Conservation (phyloP, 2,329 filamentous ascomycete genomes). For the Dactylellina leptospora region DNA sequence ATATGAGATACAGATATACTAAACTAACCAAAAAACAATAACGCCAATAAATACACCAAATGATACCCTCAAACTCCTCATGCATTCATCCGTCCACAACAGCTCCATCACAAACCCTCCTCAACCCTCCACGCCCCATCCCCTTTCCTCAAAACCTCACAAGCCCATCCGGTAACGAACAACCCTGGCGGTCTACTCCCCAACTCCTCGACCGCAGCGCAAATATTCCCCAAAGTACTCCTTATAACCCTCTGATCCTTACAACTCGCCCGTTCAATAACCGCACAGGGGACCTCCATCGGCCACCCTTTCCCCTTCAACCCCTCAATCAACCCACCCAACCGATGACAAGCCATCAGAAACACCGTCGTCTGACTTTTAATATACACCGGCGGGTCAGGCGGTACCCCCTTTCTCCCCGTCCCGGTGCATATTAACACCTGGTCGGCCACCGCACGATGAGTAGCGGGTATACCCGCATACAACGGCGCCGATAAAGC, state of each 20-base stretch:
- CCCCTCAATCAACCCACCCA: slow-evolving; percentile 76
- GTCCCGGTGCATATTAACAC: slow-evolving; percentile 97
- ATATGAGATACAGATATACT: neutral
- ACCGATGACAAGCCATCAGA: slow-evolving; percentile 90
- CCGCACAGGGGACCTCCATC: slow-evolving; percentile 81
- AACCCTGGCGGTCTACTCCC: slow-evolving; percentile 89
- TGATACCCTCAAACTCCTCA: neutral
- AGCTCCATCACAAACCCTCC: slow-evolving; percentile 80
- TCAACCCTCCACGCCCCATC: slow-evolving; percentile 78
- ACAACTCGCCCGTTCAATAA: slow-evolving; percentile 92
- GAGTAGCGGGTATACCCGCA: slow-evolving; percentile 84
- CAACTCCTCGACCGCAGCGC: slow-evolving; percentile 83
- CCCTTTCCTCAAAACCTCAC: slow-evolving; percentile 75
- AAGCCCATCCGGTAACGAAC: slow-evolving; percentile 83
- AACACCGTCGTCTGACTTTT: slow-evolving; percentile 85
- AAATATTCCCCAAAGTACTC: slow-evolving; percentile 81
- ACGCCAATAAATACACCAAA: slow-evolving; percentile 2
- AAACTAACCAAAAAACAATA: neutral
- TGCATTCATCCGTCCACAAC: too few species aligned
- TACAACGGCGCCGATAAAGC: slow-evolving; percentile 88
- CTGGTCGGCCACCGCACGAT: slow-evolving; percentile 88
- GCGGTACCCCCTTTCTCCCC: slow-evolving; percentile 84
- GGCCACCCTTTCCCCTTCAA: slow-evolving; percentile 73
- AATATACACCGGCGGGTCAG: slow-evolving; percentile 81
- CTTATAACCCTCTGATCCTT: slow-evolving; percentile 92